Conservation (phyloP, 768 basidiomycete genomes). For the Mycena alexandri region DNA sequence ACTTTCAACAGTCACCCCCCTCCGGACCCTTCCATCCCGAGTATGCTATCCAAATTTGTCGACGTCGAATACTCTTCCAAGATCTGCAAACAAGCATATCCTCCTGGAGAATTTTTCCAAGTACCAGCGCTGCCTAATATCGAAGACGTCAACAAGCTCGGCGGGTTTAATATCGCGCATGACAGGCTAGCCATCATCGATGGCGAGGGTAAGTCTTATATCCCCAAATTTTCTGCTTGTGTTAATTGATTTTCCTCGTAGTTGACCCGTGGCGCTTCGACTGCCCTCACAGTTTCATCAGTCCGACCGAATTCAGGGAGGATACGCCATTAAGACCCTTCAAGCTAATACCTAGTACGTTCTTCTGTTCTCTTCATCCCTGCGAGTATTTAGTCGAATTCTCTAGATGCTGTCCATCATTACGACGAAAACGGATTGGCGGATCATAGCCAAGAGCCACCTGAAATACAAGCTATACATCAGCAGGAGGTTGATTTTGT, state of each 20-base stretch:
- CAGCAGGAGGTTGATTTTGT: conserved; percentile 28
- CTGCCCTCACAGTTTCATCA: conserved; percentile 30
- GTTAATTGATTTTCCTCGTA: conserved; percentile 13
- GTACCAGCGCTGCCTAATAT: conserved; percentile 28
- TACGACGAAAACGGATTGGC: conserved; percentile 33
- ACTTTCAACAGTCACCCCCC: conserved; percentile 11
- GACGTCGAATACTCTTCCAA: conserved; percentile 53
- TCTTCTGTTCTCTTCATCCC: conserved; percentile 17
- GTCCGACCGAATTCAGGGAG: conserved; percentile 25
- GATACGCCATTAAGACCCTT: conserved; percentile 27
- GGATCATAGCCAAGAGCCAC: conserved; percentile 30
- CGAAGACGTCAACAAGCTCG: conserved; percentile 31
- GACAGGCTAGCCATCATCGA: conserved; percentile 32
- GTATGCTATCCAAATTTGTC: conserved; percentile 75
- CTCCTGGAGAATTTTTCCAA: conserved; percentile 28
- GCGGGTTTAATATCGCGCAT: conserved; percentile 32
- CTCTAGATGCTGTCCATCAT: conserved; percentile 30
- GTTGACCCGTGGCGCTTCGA: conserved; percentile 33
- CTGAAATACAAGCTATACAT: conserved; percentile 32
- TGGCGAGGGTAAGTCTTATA: conserved; percentile 28
- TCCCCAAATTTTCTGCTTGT: conserved; percentile 9
- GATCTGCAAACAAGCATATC: conserved; percentile 33
- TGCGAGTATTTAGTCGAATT: conserved; percentile 20
- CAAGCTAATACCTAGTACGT: conserved; percentile 29
- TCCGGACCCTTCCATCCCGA: conserved; percentile 45